phyloP scores from a whole-genome alignment of 179 eudicot genomes.

The Nepenthes alata region DNA sequence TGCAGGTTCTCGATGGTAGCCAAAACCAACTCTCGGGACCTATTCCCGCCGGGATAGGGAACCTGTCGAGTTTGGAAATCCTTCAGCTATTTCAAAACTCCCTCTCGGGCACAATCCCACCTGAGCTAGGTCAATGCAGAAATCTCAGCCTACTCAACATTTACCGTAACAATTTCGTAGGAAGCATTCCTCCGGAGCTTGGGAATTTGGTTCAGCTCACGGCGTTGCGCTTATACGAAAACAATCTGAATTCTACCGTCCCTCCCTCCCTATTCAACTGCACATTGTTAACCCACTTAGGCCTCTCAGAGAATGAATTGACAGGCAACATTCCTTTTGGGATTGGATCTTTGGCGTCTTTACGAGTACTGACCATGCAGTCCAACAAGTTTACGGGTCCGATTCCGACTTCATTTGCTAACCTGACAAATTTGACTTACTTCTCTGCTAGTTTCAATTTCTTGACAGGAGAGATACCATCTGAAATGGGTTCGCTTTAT shows the following conservation, averaged over 20 bases:
- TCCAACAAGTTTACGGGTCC: constrained; percentile 48
- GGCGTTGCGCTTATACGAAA: constrained; percentile 30
- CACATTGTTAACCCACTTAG: constrained; percentile 39
- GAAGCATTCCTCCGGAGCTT: constrained; percentile 52
- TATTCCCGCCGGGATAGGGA: constrained; percentile 42
- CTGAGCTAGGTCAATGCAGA: constrained; percentile 36
- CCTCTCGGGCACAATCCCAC: constrained; percentile 39
- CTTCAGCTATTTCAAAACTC: constrained; percentile 30
- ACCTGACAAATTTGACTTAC: constrained; percentile 40
- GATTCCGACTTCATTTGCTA: constrained; percentile 54
- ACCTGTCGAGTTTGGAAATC: constrained; percentile 23
- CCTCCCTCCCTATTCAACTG: constrained; percentile 45
- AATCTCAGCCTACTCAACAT: constrained; percentile 38
- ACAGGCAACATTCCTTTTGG: constrained; percentile 43
- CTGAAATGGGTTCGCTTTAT: constrained; percentile 46
- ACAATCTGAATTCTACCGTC: constrained; percentile 43
- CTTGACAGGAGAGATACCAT: constrained; percentile 60
- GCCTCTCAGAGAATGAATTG: constrained; percentile 50
- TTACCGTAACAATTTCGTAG: constrained; percentile 39
- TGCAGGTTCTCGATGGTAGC: constrained; percentile 28
- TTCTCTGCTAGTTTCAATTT: constrained; percentile 47
- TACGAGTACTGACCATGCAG: constrained; percentile 53
- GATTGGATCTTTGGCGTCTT: constrained; percentile 37
- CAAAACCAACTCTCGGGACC: constrained; percentile 31
- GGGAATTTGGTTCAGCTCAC: constrained; percentile 46